Evolutionary conservation across 176 grass and related monocot species (phyloP), one percentile per base, ranked within the genome.

Genomic region (Ensete ventricosum): DNA sequence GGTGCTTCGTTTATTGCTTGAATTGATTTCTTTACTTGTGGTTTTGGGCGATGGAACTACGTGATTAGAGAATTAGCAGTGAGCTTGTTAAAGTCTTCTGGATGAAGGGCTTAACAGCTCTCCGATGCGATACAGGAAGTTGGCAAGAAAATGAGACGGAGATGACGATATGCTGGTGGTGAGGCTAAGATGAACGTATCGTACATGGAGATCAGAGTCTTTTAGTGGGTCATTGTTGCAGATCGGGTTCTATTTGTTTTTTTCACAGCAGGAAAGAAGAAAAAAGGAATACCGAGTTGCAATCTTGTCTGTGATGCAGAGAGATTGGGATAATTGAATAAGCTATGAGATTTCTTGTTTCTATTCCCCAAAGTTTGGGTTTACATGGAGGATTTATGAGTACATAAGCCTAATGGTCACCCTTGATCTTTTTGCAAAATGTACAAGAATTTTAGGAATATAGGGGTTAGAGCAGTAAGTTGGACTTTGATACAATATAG

Each of bases 1-100:
- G 86, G 90, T 90, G 70, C 67, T 70, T 52, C 8, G 3, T 27
- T 62, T 23, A 12, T 55, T 76, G 11, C 68, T 79, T 26, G 66
- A 68, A 19, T 64, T 63, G 21, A 21, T 52, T 70, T 66, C 14
- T 21, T 9, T 11, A 22, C 10, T 62, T 67, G 50, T 22, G 64
- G 16, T 49, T 77, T 71, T 63, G 9, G 50, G 16, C 21, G n/a
- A 19, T 69, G 11, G 53, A 79, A 22, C 49, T 24, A 24, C 12
- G 22, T 14, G 75, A 77, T 22, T 50, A 48, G 29, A 3, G 11
- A 9, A 2, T 34, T 67, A 55, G 55, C 19, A 27, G 9, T 13
- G 77, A 4, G 6, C 63, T 16, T 64, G 62, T 25, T 11, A 43
- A 12, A 69, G 66, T 34, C 0, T 70, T 50, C n/a, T 11, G 43